phyloP scores from a whole-genome alignment of 345 rosid species.

The Salix arbutifolia region DNA sequence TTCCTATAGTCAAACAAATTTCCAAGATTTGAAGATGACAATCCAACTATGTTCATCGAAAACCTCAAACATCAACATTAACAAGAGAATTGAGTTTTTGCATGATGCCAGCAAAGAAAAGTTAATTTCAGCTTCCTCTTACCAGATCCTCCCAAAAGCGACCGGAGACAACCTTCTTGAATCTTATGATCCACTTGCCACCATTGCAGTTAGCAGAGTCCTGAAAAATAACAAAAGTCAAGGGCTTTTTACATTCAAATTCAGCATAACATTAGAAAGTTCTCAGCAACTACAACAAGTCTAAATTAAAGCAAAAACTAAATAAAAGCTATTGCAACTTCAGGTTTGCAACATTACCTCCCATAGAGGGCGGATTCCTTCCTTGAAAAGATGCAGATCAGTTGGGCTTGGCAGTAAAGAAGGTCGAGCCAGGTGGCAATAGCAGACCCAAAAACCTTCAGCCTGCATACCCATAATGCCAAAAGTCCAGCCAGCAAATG shows the following conservation, averaged over 20 bases:
- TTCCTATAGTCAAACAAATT: neutral
- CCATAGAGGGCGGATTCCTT: constrained; percentile 91
- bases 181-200: constrained; percentile 97
- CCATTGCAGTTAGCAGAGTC: constrained; percentile 91
- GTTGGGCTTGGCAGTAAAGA: constrained; percentile 83
- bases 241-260: neutral
- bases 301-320: neutral
- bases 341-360: constrained; percentile 51
- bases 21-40: neutral
- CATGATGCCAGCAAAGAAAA: neutral
- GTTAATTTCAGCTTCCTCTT: constrained; percentile 19
- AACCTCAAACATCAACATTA: too few species aligned
- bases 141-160: constrained; percentile 99
- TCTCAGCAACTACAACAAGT: neutral
- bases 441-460: constrained; percentile 87
- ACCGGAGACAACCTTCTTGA: constrained; percentile 85
- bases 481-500: constrained; percentile 8
- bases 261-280: neutral
- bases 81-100: neutral
- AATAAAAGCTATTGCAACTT: constrained; percentile 2
- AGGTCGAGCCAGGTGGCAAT: constrained; percentile 88
- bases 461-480: constrained; percentile 37
- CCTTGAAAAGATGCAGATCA: constrained; percentile 91
- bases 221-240: constrained; percentile 36
- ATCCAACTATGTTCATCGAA: neutral